A percentile compares a stretch with the other conserved stretches of the same genome.
phyloP scores from a whole-genome alignment of 306 rosid species.

The Mimosa bimucronata region DNA sequence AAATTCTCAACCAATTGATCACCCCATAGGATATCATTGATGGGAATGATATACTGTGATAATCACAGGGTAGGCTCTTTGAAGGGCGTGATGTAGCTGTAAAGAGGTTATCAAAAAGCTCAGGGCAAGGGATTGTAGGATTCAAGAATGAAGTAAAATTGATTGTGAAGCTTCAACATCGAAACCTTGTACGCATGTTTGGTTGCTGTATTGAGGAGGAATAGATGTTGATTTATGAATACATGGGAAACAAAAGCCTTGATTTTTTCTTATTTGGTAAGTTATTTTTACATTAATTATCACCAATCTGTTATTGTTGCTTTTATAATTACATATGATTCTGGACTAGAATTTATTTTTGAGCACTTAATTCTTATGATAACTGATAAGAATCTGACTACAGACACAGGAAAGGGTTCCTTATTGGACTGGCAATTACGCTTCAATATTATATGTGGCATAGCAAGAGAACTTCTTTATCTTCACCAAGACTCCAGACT shows the following conservation, averaged over 20 bases:
- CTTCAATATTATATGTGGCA: constrained; percentile 6
- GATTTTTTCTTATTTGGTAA: constrained; percentile 50
- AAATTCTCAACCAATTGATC: background rate
- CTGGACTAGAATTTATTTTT: background rate
- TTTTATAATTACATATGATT: background rate
- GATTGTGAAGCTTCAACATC: constrained; percentile 56
- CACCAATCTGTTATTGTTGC: background rate
- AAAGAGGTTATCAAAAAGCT: constrained; percentile 50
- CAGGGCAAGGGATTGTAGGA: constrained; percentile 51
- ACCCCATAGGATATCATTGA: background rate
- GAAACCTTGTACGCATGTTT: constrained; percentile 51
- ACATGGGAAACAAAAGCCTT: constrained; percentile 55
- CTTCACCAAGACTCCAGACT: constrained; percentile 25
- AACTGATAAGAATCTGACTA: background rate
- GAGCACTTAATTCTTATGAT: background rate
- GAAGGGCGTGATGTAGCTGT: constrained; percentile 50
- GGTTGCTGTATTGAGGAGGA: constrained; percentile 55
- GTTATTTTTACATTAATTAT: constrained; percentile 1
- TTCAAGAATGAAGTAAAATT: constrained; percentile 51
- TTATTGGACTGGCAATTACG: constrained; percentile 10
- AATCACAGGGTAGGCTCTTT: constrained; percentile 43
- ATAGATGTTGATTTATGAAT: constrained; percentile 54
- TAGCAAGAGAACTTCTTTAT: constrained; percentile 21
- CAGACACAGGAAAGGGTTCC: background rate
- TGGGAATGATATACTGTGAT: background rate